phyloP scores from a whole-genome alignment of 2,329 filamentous ascomycete species.

The Colletotrichum sojae region DNA sequence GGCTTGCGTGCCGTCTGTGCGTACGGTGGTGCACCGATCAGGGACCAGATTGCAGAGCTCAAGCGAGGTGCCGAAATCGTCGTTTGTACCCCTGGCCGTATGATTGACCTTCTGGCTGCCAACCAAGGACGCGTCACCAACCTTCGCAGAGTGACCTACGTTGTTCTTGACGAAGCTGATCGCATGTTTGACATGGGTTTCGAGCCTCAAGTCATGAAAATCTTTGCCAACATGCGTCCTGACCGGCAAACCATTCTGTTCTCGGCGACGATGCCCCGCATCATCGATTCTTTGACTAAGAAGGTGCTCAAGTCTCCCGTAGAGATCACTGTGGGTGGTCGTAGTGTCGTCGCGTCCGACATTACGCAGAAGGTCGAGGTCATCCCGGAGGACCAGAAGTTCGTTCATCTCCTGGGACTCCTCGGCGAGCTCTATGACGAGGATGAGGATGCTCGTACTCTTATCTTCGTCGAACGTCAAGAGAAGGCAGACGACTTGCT shows the following conservation, averaged over 20 bases:
- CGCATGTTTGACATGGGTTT: conserved; percentile 99
- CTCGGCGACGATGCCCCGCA: conserved; percentile 94
- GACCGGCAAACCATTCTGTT: conserved; percentile 96
- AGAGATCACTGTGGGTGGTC: conserved; percentile 92
- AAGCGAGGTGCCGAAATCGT: conserved; percentile 96
- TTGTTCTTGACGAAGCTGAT: conserved; percentile 97
- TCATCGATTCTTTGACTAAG: conserved; percentile 91
- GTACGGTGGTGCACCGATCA: conserved; percentile 95
- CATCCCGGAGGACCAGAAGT: conserved; percentile 85
- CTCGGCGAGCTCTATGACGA: conserved; percentile 88
- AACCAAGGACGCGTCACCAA: conserved; percentile 97
- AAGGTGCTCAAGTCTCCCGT: conserved; percentile 89
- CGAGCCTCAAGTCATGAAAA: conserved; percentile 97
- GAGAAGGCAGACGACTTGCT: conserved; percentile 88
- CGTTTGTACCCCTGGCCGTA: conserved; percentile 93
- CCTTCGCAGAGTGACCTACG: conserved; percentile 88
- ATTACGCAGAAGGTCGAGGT: conserved; percentile 96
- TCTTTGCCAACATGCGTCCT: conserved; percentile 90
- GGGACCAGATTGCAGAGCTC: conserved; percentile 96
- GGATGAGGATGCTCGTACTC: conserved; percentile 89
- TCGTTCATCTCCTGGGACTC: conserved; percentile 85
- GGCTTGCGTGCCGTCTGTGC: conserved; percentile 90
- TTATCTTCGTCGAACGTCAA: conserved; percentile 94
- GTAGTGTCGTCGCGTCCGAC: conserved; percentile 88
- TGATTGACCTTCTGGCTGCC: conserved; percentile 94